These are phyloP conservation scores for Colletotrichum tofieldiae DNA, from an alignment of 2,329 filamentous ascomycete genomes.

Conservation along the genomic window DNA sequence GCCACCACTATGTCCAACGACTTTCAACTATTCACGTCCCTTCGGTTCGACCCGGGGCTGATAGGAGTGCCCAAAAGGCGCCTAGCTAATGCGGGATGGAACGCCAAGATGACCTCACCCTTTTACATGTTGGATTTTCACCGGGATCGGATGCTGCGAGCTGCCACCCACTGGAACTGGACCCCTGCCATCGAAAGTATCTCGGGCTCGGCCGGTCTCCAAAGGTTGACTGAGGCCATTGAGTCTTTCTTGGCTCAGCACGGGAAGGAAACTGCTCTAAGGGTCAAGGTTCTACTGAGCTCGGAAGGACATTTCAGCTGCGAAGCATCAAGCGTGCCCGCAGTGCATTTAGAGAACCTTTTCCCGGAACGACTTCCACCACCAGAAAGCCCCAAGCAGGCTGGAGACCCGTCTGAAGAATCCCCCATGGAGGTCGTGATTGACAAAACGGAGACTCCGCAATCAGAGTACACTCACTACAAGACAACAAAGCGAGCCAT, in stretches of 20 bases:
- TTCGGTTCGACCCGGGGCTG: constrained; percentile 79
- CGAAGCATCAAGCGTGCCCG: constrained; percentile 37
- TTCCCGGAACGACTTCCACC: constrained; percentile 71
- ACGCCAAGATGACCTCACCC: constrained; percentile 68
- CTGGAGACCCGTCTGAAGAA: constrained; percentile 48
- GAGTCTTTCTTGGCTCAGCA: constrained; percentile 54
- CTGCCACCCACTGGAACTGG: constrained; percentile 72
- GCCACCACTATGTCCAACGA: constrained; percentile 53
- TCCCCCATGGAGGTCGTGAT: constrained; percentile 61
- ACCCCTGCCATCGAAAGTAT: constrained; percentile 60
- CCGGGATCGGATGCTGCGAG: constrained; percentile 81
- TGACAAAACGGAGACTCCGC: constrained; percentile 58
- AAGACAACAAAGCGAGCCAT: constrained; percentile 85
- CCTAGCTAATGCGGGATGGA: constrained; percentile 65
- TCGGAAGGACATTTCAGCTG: constrained; percentile 63
- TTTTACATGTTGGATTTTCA: constrained; percentile 88
- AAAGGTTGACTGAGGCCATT: constrained; percentile 52
- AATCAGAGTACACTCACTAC: constrained; percentile 81
- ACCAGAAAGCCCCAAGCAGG: constrained; percentile 52
- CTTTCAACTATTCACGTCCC: constrained; percentile 79
- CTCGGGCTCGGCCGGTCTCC: constrained; percentile 62
- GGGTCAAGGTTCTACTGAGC: constrained; percentile 71
- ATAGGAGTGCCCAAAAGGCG: constrained; percentile 56
- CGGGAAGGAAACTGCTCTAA: constrained; percentile 53
- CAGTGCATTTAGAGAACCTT: constrained; percentile 65